Evolutionary conservation across 192 early-diverging fungal genomes (phyloP), one percentile per base, ranked within the genome.

Genomic region (Lobulomyces angularis): DNA sequence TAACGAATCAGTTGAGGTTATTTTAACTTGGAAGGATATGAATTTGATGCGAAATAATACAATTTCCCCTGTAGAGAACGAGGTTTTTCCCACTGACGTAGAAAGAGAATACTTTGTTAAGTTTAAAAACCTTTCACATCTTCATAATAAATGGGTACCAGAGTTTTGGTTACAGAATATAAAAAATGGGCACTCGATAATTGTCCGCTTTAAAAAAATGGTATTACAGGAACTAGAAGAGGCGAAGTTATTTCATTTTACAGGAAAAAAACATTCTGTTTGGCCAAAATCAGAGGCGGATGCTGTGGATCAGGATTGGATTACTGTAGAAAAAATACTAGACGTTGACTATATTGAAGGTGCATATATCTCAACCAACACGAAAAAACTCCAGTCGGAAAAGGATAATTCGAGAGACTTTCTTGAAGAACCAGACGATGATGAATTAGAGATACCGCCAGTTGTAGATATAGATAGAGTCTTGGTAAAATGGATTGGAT

Each of bases 401-500:
- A n/a, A n/a, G n/a, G n/a, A n/a, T n/a, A n/a, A n/a, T n/a, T n/a
- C n/a, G n/a, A n/a, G n/a, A n/a, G n/a, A 57, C 11, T 22, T 51
- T 18, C 22, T 30, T 11, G 23, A 22, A 24, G 28, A 23, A 22
- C 30, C 20, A 1, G 46, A 46, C 17, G 21, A 36, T 8, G 16
- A 23, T n/a, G 40, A 50, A 8, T n/a, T 50, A 1, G 51, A 51
- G 0, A 35, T n/a, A n/a, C n/a, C n/a, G n/a, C n/a, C n/a, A n/a
- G n/a, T 61, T 5, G 55, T 57, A n/a, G 51, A 72, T 24, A 51
- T 72, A 11, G 58, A 69, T 22, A 40, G 37, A 30, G 59, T 80
- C 1, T 63, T 68, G 38, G 68, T 82, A n/a, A 82, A 80, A 46
- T 86, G 74, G 77, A 44, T 50, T 31, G 76, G 65, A 2, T 28